These are phyloP conservation scores for Pleurotus tuber-regium DNA, from an alignment of 768 basidiomycete genomes.

Conservation along the genomic window DNA sequence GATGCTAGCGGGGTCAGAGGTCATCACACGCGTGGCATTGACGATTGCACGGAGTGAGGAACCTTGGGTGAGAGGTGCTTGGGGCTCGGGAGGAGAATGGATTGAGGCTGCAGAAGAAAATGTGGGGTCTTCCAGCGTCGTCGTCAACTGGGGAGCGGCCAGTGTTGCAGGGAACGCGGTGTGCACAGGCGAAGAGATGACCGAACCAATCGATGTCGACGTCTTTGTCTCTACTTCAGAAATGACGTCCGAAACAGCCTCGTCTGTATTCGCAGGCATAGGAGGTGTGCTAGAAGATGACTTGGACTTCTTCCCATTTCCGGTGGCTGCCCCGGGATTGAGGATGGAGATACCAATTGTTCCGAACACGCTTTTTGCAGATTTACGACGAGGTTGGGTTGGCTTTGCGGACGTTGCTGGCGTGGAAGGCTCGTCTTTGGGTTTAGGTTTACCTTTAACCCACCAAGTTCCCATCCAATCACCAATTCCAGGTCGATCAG, in stretches of 20 bases:
- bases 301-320: conserved; percentile 10
- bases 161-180: conserved; percentile 36
- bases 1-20: conserved; percentile 70
- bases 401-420: conserved; percentile 1
- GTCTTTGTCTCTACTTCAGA: not conserved
- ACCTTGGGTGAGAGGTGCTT: conserved; percentile 46
- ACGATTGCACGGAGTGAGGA: conserved; percentile 71
- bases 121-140: conserved; percentile 29
- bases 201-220: conserved; percentile 19
- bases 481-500: conserved; percentile 56
- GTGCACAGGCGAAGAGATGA: conserved; percentile 38
- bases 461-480: conserved; percentile 83
- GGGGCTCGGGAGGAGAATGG: conserved; percentile 23
- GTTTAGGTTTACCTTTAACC: conserved; percentile 42
- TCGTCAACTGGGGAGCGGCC: conserved; percentile 44
- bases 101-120: conserved; percentile 13
- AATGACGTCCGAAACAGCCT: not conserved
- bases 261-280: not conserved
- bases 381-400: conserved; percentile 33
- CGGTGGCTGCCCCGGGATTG: conserved; percentile 39
- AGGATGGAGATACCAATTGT: conserved; percentile 68
- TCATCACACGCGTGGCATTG: conserved; percentile 88
- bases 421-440: conserved; percentile 1
- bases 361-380: conserved; percentile 67
- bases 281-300: conserved; percentile 4